These are phyloP conservation scores for Aspergillus saccharolyticus DNA, from an alignment of 495 filamentous ascomycete species.

Conservation along the genomic window DNA sequence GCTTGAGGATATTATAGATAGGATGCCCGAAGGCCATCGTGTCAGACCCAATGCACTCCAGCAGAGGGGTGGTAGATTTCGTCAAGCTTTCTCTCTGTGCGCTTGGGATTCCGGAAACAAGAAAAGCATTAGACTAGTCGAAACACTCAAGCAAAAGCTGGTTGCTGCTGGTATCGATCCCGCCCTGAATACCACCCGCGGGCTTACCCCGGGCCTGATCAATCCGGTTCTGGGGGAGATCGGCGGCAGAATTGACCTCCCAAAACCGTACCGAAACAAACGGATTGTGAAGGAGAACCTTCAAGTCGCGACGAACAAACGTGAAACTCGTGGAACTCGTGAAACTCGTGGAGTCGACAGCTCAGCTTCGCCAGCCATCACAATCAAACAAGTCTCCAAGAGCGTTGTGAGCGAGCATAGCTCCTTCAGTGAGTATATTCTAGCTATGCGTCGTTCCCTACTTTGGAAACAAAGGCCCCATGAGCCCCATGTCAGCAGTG, in stretches of 20 bases:
- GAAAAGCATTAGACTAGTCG: slow-evolving; percentile 5
- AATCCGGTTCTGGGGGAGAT: slow-evolving; percentile 15
- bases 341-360: not conserved
- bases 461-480: not conserved
- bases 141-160: slow-evolving; percentile 5
- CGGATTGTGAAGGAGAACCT: not conserved
- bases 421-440: not conserved
- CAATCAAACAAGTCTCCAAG: not conserved
- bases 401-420: not conserved
- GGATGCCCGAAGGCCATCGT: slow-evolving; percentile 14
- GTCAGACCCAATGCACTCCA: slow-evolving; percentile 16
- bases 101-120: slow-evolving; percentile 23
- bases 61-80: slow-evolving; percentile 17
- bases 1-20: slow-evolving; percentile 17
- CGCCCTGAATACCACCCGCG: slow-evolving; percentile 22
- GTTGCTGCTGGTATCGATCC: slow-evolving; percentile 3
- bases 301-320: not conserved
- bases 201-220: slow-evolving; percentile 28
- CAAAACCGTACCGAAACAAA: not conserved
- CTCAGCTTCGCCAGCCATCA: not conserved
- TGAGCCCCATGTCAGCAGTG: not conserved
- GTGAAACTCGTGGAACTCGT: not conserved
- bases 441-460: not conserved
- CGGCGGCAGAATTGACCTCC: slow-evolving; percentile 15
- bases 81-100: slow-evolving; percentile 11